Evolutionary conservation across 2,329 filamentous ascomycete genomes (phyloP), one percentile per base, ranked within the genome.

Genomic region (Emmonsiellopsis sp.): DNA sequence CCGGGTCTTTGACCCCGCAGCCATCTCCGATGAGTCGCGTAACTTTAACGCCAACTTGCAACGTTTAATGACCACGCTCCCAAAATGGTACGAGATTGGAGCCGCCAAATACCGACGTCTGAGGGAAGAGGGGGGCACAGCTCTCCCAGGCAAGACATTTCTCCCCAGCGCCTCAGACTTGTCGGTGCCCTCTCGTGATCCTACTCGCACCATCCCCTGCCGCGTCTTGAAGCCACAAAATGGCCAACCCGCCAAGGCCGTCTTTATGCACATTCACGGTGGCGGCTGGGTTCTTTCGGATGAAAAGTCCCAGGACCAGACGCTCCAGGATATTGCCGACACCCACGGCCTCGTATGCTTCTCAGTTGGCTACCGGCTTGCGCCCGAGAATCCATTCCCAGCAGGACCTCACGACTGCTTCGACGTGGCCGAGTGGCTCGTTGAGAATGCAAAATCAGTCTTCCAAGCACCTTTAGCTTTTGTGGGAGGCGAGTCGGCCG

Each of bases 351-450:
- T 81, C 2, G 74, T 74, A 0, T 74, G 78, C 13, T 63, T 84
- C 10, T 79, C 75, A 0, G 73, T 83, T 6, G 81, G 80, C 1
- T 84, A 84, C 62, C 72, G 81, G 32, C 73, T 81, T 14, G 80
- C 80, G 0, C 82, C 82, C 0, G 80, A 84, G 61, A 55, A 82
- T 58, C 78, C 79, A 0, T 83, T 74, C 61, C 81, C 82, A 0
- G 72, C 71, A 0, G 76, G 71, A 0, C 72, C 74, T 4, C 70
- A 83, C 51, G 81, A 84, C 62, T 81, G 78, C 64, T 74, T 76
- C 58, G 80, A 83, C 60, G 77, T 73, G 3, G 80, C 72, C 0
- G 74, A 78, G 53, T 78, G 77, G 63, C 67, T 83, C 1, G 64
- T 78, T 31, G 72, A 78, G 52, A 69, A 79, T 54, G 71, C 73